phyloP scores from a whole-genome alignment of 371 early-diverging fungal species.

The Apophysomyces elegans region DNA sequence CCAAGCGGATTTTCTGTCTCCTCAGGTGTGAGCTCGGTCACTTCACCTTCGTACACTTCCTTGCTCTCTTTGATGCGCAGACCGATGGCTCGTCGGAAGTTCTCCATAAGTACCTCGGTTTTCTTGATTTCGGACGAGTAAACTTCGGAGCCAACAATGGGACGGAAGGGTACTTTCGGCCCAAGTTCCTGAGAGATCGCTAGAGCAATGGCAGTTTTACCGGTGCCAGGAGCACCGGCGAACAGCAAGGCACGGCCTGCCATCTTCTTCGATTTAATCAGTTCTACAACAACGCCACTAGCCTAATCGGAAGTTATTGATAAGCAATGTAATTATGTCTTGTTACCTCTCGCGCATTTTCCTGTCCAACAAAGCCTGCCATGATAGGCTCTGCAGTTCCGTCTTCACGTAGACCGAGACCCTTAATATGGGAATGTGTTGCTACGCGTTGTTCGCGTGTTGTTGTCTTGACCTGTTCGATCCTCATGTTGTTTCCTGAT shows the following conservation, averaged over 20 bases:
- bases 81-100: conserved; percentile 97
- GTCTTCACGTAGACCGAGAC: conserved; percentile 83
- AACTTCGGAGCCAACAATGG: conserved; percentile 98
- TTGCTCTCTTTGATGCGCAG: conserved; percentile 98
- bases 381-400: conserved; percentile 87
- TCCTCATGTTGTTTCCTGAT: conserved; percentile 64
- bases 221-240: conserved; percentile 98
- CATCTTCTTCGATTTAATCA: conserved; percentile 96
- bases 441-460: conserved; percentile 91
- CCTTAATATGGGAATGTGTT: conserved; percentile 96
- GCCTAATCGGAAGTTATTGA: conserved; percentile 57
- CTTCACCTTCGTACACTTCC: conserved; percentile 99
- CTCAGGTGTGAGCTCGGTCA: conserved; percentile 95
- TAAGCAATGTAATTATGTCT: background rate
- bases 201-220: conserved; percentile 92
- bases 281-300: conserved; percentile 91
- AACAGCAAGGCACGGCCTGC: conserved; percentile 96
- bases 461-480: conserved; percentile 81
- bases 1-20: conserved; percentile 95
- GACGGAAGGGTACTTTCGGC: conserved; percentile 97
- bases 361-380: conserved; percentile 97
- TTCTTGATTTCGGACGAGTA: conserved; percentile 98
- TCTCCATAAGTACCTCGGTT: conserved; percentile 98
- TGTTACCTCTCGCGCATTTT: conserved; percentile 90
- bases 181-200: conserved; percentile 97